Conservation (phyloP, 169 alveolate genomes). For the Plasmodium reichenowi region DNA sequence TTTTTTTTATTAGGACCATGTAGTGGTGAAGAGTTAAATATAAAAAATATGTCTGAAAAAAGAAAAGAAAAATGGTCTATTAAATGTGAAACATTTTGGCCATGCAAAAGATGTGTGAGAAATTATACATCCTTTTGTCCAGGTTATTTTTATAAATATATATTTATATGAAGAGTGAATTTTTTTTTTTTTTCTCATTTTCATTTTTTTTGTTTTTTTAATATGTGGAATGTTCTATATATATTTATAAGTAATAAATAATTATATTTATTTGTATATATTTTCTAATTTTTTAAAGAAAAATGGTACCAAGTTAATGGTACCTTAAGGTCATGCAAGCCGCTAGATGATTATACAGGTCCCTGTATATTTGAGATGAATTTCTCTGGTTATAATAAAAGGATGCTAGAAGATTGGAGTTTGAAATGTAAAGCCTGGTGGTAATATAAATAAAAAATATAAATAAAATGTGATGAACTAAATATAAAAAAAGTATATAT, state of each 20-base stretch:
- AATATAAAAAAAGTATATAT: too few species aligned
- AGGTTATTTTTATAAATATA: slow-evolving; percentile 65
- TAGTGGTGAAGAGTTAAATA: slow-evolving; percentile 80
- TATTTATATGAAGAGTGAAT: slow-evolving; percentile 12
- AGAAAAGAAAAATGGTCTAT: slow-evolving; percentile 81
- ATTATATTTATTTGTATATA: background rate
- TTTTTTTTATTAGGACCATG: slow-evolving; percentile 81
- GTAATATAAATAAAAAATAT: slow-evolving; percentile 11
- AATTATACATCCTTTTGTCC: slow-evolving; percentile 83
- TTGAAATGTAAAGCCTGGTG: slow-evolving; percentile 76
- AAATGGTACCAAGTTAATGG: slow-evolving; percentile 65
- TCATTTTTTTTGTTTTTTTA: background rate
- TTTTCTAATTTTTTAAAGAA: slow-evolving; percentile 6
- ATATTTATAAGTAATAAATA: slow-evolving; percentile 6
- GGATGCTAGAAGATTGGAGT: slow-evolving; percentile 75
- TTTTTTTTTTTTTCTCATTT: background rate
- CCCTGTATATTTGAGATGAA: slow-evolving; percentile 59
- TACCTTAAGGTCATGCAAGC: slow-evolving; percentile 60
- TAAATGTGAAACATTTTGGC: slow-evolving; percentile 85
- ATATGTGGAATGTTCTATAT: slow-evolving; percentile 75
- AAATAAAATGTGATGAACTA: too few species aligned
- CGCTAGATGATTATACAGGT: slow-evolving; percentile 38
- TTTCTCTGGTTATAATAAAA: slow-evolving; percentile 54
- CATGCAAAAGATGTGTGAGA: slow-evolving; percentile 83
- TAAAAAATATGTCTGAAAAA: slow-evolving; percentile 78